Base-by-base conservation (phyloP, 495 filamentous ascomycete species). In the Aspergillus mulundensis region DNA sequence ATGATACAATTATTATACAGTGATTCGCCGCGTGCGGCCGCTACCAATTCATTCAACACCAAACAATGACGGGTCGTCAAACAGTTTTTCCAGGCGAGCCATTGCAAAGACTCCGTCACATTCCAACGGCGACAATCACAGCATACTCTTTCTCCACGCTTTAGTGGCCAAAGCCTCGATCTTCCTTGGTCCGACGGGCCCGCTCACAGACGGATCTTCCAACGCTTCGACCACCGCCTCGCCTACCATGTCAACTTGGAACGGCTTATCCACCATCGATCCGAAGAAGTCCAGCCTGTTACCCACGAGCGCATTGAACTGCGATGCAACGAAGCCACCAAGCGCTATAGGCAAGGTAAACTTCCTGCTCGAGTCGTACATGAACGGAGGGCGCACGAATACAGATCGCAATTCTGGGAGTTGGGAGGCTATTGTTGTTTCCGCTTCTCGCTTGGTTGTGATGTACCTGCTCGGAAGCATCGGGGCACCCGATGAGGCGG, bases 371-470 rank as follows among this genome's bases (percentile, higher is more conserved):
- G 78, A 82, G 66, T 98, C 94, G 66, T 90, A 98, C 72, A 98
- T 76, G 67, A 97, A 90, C 5, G 84, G 84, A n/a, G 95, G 82
- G 14, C 93, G 82, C 49, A 96, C 74, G 66, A 96, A 96, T 34
- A 97, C 75, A 40, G 77, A 80, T 18, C 94, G 83, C 81, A 97
- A 83, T 24, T 75, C 69, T 0, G 89, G 85, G 54, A 95, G 88
- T 44, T 78, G 77, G 18, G 80, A 75, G 25, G 84, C 73, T 60
- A 98, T 93, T 8, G 83, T 80, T 32, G 78, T 79, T 75, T 98
- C 94, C 15, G 94, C 94, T 65, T 95, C 90, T 45, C 94, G 74
- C 70, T 98, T 98, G 16, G 93, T 96, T 23, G 79, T 83, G 64
- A 98, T 91, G 64, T 98, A 98, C 63, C 94, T 81, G 10, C 70